Evolutionary conservation across 805 yeast genomes (phyloP).

Genomic region (Candida awuae): DNA sequence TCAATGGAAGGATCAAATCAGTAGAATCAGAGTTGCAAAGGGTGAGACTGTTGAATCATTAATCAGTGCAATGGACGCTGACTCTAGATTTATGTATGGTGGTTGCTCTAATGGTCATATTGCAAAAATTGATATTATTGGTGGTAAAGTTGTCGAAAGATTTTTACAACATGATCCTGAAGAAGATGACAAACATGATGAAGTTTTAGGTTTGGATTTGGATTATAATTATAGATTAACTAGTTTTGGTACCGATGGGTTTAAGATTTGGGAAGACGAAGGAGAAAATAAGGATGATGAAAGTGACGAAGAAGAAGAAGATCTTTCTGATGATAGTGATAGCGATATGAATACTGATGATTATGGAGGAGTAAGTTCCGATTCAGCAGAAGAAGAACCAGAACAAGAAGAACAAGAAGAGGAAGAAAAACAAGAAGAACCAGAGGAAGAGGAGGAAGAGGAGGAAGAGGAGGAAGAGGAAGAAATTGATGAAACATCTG

Average conservation of each 20-base stretch:
- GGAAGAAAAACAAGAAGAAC: slow-evolving; percentile 6
- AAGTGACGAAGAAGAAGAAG: slow-evolving; percentile 25
- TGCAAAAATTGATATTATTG: slow-evolving; percentile 55
- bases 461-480: background rate
- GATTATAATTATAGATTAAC: slow-evolving; percentile 75
- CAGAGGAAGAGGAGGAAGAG: background rate
- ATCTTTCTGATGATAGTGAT: slow-evolving; percentile 12
- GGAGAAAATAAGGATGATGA: slow-evolving; percentile 17
- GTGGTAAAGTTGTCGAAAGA: slow-evolving; percentile 56
- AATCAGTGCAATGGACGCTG: slow-evolving; percentile 47
- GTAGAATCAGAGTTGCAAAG: slow-evolving; percentile 60
- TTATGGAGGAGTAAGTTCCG: slow-evolving; percentile 8
- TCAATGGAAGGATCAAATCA: slow-evolving; percentile 66
- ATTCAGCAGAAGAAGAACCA: slow-evolving; percentile 1
- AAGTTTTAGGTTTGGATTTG: slow-evolving; percentile 65
- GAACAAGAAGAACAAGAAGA: slow-evolving; percentile 1
- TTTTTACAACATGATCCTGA: slow-evolving; percentile 63
- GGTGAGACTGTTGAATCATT: slow-evolving; percentile 64
- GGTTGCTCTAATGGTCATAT: slow-evolving; percentile 75
- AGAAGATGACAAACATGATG: slow-evolving; percentile 64
- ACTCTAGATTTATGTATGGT: slow-evolving; percentile 56
- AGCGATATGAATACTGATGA: slow-evolving; percentile 9
- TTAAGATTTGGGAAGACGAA: slow-evolving; percentile 63
- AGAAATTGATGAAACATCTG: background rate
- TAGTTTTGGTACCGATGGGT: slow-evolving; percentile 74